Percentiles rank a stretch among this genome's conserved stretches.
Evolutionary conservation across 345 rosid species (phyloP).

Genomic region (Gossypium bickii): DNA sequence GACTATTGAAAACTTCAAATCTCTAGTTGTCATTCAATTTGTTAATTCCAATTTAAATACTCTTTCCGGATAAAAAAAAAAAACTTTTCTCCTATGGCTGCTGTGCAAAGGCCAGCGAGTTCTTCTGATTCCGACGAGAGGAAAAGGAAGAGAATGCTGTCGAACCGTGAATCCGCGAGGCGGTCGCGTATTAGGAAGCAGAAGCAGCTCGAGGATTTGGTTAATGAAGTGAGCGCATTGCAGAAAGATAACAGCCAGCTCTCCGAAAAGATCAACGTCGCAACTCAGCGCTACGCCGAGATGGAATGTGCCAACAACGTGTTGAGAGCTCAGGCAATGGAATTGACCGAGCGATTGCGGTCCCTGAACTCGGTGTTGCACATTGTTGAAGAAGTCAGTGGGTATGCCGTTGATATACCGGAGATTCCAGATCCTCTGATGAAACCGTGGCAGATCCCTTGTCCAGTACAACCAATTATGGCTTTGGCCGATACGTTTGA

Average conservation of each 20-base stretch:
- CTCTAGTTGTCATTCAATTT: background rate
- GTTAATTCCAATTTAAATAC: background rate
- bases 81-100: slow-evolving; percentile 27
- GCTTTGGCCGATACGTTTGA: slow-evolving; percentile 52
- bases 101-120: slow-evolving; percentile 41
- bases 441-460: slow-evolving; percentile 65
- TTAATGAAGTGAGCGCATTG: slow-evolving; percentile 44
- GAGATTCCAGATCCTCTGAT: slow-evolving; percentile 60
- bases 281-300: slow-evolving; percentile 32
- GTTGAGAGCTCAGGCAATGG: slow-evolving; percentile 61
- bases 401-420: slow-evolving; percentile 53
- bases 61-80: background rate
- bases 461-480: slow-evolving; percentile 44
- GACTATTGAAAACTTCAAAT: background rate
- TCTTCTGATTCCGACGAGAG: slow-evolving; percentile 70
- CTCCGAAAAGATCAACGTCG: slow-evolving; percentile 28
- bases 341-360: slow-evolving; percentile 59
- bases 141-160: slow-evolving; percentile 85
- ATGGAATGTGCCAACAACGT: slow-evolving; percentile 62
- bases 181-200: slow-evolving; percentile 80
- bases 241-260: slow-evolving; percentile 46
- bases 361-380: slow-evolving; percentile 58
- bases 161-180: slow-evolving; percentile 87
- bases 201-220: slow-evolving; percentile 60
- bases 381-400: slow-evolving; percentile 56